Evolutionary conservation across 129 eudicot species (phyloP).

Genomic region (Erigeron canadensis): DNA sequence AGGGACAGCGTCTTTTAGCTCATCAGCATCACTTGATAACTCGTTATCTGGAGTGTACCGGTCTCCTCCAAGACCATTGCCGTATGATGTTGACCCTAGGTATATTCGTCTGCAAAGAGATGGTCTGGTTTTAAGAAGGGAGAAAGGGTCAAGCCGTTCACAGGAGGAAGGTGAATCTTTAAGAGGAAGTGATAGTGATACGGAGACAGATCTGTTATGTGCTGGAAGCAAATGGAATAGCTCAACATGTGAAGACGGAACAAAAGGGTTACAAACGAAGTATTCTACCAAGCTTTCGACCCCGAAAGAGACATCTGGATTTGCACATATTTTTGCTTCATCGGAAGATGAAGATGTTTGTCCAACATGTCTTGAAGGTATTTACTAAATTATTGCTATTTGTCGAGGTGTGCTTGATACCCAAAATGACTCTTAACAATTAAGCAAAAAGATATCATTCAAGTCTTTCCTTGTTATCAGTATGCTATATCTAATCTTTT

Average conservation of each 20-base stretch:
- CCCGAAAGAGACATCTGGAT: slow-evolving; percentile 53
- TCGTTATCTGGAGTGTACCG: slow-evolving; percentile 80
- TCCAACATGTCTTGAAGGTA: slow-evolving; percentile 99
- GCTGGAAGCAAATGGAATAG: slow-evolving; percentile 64
- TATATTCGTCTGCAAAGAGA: slow-evolving; percentile 73
- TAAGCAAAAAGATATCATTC: too few species aligned
- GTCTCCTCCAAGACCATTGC: slow-evolving; percentile 95
- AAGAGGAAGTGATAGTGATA: slow-evolving; percentile 67
- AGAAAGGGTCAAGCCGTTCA: slow-evolving; percentile 82
- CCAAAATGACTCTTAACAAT: too few species aligned
- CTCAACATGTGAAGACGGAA: slow-evolving; percentile 62
- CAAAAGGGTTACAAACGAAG: slow-evolving; percentile 58
- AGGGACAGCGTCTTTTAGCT: slow-evolving; percentile 70
- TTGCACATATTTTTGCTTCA: slow-evolving; percentile 68
- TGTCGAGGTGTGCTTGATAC: too few species aligned
- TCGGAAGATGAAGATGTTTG: slow-evolving; percentile 89
- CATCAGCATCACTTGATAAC: slow-evolving; percentile 66
- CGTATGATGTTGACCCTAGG: slow-evolving; percentile 91
- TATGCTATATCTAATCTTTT: too few species aligned
- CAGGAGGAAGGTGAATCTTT: slow-evolving; percentile 89
- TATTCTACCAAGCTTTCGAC: slow-evolving; percentile 60
- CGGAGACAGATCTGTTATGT: slow-evolving; percentile 68
- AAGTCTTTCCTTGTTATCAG: too few species aligned
- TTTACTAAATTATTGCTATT: neutral
- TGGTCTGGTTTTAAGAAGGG: slow-evolving; percentile 87